A percentile compares a stretch with the other conserved stretches of the same genome.
Evolutionary conservation across 2,329 filamentous ascomycete genomes (phyloP).

Genomic region (Arthrobotrys sphaeroides): DNA sequence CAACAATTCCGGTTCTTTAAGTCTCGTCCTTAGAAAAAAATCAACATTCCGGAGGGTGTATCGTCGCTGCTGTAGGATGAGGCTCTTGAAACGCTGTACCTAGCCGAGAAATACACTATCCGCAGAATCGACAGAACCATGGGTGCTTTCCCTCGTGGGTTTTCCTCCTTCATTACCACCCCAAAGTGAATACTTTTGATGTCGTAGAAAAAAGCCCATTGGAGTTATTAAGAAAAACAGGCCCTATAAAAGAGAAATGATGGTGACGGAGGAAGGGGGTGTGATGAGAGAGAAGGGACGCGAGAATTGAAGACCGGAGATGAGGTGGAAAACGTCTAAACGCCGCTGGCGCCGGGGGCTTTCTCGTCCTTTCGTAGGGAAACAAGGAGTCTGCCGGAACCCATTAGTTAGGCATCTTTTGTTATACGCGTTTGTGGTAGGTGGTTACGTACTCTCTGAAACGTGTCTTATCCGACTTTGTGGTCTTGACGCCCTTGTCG

Average conservation of each 20-base stretch:
- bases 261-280: background rate
- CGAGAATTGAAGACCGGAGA: too few relatives aligned
- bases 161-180: slow-evolving; percentile 19
- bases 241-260: background rate
- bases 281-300: background rate
- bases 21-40: too few relatives aligned
- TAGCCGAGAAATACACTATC: too few relatives aligned
- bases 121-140: too few relatives aligned
- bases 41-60: too few relatives aligned
- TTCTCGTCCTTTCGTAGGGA: slow-evolving; percentile 94
- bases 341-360: slow-evolving; percentile 73
- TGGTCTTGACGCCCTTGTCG: slow-evolving; percentile 85
- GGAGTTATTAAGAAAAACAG: too few relatives aligned
- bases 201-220: too few relatives aligned
- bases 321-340: slow-evolving; percentile 64
- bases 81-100: too few relatives aligned
- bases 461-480: slow-evolving; percentile 91
- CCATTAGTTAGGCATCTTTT: background rate
- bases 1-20: too few relatives aligned
- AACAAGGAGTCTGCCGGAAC: slow-evolving; percentile 68
- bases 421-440: background rate
- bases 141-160: background rate
- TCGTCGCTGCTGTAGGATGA: too few relatives aligned
- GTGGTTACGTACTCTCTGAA: slow-evolving; percentile 74
- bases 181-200: background rate